Base-by-base conservation (phyloP, 2,329 filamentous ascomycete species). In the Ophiocordyceps camponoti-leonardi region DNA sequence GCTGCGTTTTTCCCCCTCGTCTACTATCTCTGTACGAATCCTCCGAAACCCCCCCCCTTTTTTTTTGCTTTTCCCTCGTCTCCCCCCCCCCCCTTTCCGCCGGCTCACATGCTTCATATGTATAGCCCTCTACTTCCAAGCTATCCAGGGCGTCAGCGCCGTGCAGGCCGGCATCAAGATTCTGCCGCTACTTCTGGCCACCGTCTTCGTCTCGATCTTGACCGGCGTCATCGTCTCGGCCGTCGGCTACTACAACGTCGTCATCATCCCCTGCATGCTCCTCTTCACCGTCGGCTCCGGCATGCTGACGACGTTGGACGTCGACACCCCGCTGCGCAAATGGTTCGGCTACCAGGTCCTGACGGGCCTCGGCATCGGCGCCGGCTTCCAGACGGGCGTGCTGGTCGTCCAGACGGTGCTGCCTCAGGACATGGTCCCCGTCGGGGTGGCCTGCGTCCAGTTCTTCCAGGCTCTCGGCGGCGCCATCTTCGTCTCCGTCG, bases 391-490 rank as follows among this genome's bases (percentile, higher is more conserved):
- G 53, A 60, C 65, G n/a, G 62, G 64, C 42, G 59, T 69, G 14
- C 59, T 72, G 4, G 67, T 69, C 6, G 67, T 75, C 2, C 73
- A 77, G 52, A 75, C 71, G 37, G 67, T 67, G 0, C 61, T 76
- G 2, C 57, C 67, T 0, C 61, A 67, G 31, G 62, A 66, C 2
- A 67, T 71, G 48, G 63, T 75, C 16, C 68, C 72, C 1, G 63
- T 73, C 1, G 72, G 61, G 30, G 73, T 68, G 6, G 70, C 71
- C 6, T 68, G 63, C 45, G 65, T 75, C 2, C 67, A 71, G 39
- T 81, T 84, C 61, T 77, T 76, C 62, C 77, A 83, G 54, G 69
- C 70, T 2, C 67, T 84, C 6, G 79, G 79, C 39, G 79, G 79
- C 6, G 77, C 81, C 2, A 60, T 85, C 26, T 75, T 76, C 51